Evolutionary conservation across 2,329 filamentous ascomycete genomes (phyloP).

Genomic region (Gaeumannomyces tritici): DNA sequence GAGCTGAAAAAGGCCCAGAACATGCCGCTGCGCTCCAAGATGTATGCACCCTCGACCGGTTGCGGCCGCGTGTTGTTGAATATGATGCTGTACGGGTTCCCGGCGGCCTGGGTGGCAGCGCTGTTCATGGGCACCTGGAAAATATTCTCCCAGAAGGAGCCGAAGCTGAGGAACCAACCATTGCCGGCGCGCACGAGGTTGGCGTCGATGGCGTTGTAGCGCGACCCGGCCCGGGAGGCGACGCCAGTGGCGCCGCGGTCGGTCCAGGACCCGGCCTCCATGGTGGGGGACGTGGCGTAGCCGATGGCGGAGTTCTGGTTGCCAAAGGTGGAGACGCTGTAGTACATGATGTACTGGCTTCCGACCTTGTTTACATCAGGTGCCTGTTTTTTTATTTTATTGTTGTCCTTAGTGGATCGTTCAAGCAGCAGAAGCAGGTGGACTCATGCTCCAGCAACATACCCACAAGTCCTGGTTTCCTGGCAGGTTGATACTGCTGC

Average conservation of each 20-base stretch:
- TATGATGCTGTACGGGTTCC: slow-evolving; percentile 28
- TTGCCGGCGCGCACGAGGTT: slow-evolving; percentile 38
- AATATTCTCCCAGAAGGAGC: slow-evolving; percentile 59
- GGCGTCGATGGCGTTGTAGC: slow-evolving; percentile 53
- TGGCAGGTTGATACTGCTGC: slow-evolving; percentile 24
- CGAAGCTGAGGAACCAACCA: slow-evolving; percentile 47
- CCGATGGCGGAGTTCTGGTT: slow-evolving; percentile 53
- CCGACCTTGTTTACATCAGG: slow-evolving; percentile 52
- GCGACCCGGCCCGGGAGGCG: slow-evolving; percentile 26
- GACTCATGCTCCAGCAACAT: too few species aligned
- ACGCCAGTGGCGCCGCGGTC: slow-evolving; percentile 48
- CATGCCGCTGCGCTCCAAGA: slow-evolving; percentile 43
- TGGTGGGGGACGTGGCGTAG: slow-evolving; percentile 30
- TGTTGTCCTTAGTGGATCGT: too few species aligned
- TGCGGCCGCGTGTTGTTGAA: neutral
- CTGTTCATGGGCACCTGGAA: slow-evolving; percentile 45
- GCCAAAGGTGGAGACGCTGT: slow-evolving; percentile 52
- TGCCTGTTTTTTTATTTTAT: slow-evolving; percentile 29
- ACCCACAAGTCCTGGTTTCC: slow-evolving; percentile 31
- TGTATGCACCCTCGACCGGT: slow-evolving; percentile 39
- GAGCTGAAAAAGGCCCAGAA: slow-evolving; percentile 57
- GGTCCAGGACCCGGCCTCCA: slow-evolving; percentile 50
- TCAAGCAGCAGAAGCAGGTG: too few species aligned
- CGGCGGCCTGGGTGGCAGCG: slow-evolving; percentile 14
- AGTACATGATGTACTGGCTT: slow-evolving; percentile 54